These are phyloP conservation scores for Ilyonectria destructans DNA, from an alignment of 2,329 filamentous ascomycete genomes.

Conservation along the genomic window DNA sequence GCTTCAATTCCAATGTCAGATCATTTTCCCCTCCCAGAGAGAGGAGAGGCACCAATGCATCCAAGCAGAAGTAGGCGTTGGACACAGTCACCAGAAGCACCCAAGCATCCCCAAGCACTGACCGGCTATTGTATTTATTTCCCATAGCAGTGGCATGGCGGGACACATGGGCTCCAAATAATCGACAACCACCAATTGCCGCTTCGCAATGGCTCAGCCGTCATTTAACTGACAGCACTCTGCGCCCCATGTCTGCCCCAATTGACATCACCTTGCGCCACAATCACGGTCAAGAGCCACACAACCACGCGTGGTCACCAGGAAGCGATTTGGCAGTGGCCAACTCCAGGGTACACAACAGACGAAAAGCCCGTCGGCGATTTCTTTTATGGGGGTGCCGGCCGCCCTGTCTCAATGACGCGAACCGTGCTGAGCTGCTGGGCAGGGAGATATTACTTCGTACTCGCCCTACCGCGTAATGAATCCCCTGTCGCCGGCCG, in stretches of 20 bases:
- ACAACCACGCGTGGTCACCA: slow-evolving; percentile 30
- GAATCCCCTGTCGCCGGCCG: background rate
- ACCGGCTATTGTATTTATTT: background rate
- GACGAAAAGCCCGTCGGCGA: slow-evolving; percentile 12
- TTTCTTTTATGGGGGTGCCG: background rate
- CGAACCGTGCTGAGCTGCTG: background rate
- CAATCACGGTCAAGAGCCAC: slow-evolving; percentile 35
- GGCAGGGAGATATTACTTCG: background rate
- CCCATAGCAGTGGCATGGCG: slow-evolving; percentile 20
- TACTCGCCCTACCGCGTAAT: background rate
- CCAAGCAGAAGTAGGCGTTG: background rate
- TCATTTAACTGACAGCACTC: slow-evolving; percentile 36
- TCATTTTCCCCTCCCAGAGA: slow-evolving; percentile 10
- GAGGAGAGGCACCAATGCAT: background rate
- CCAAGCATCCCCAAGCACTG: background rate
- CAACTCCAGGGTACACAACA: background rate
- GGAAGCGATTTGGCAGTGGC: slow-evolving; percentile 1
- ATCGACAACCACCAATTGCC: slow-evolving; percentile 19
- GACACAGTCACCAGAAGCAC: background rate
- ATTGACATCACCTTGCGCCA: slow-evolving; percentile 43
- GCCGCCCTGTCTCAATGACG: background rate
- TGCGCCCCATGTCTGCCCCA: slow-evolving; percentile 18
- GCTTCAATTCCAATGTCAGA: slow-evolving; percentile 11
- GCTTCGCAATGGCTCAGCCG: slow-evolving; percentile 34
- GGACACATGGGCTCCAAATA: slow-evolving; percentile 5